A percentile compares a stretch with the other conserved stretches of the same genome.
phyloP scores from a whole-genome alignment of 2,329 filamentous ascomycete species.

The Fonsecaea nubica region DNA sequence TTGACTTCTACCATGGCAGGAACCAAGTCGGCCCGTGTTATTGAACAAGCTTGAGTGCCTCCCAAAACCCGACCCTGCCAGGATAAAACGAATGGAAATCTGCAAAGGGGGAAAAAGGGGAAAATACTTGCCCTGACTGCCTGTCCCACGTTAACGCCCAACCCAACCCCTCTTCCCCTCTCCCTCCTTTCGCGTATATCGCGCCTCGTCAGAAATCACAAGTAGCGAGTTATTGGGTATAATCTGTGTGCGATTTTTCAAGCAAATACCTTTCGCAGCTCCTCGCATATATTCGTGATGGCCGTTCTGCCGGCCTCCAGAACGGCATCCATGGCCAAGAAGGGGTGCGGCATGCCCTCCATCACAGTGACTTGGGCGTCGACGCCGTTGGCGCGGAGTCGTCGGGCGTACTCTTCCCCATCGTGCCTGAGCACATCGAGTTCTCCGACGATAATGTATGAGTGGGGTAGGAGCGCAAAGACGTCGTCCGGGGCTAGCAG shows the following conservation, averaged over 20 bases:
- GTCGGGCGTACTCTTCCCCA: constrained; percentile 59
- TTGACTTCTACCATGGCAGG: no score
- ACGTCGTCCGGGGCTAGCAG: constrained; percentile 57
- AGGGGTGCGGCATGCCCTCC: constrained; percentile 64
- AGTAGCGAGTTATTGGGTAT: no score
- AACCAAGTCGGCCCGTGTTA: no score
- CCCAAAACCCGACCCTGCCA: no score
- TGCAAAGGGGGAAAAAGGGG: no score
- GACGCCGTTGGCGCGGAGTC: constrained; percentile 56
- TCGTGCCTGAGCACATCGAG: constrained; percentile 64
- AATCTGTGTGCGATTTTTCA: not conserved
- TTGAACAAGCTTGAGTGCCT: no score
- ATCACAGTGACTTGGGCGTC: constrained; percentile 58
- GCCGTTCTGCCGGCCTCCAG: constrained; percentile 60
- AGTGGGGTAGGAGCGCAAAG: constrained; percentile 59
- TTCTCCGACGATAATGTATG: constrained; percentile 62
- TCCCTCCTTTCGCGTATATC: no score
- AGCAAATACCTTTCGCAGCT: constrained; percentile 25
- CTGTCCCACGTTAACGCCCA: no score
- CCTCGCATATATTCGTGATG: constrained; percentile 55
- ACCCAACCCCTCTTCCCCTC: no score
- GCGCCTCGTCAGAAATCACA: no score
- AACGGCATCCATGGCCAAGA: constrained; percentile 64
- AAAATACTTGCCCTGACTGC: no score
- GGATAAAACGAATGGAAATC: no score